phyloP scores from a whole-genome alignment of 2,329 filamentous ascomycete genomes.

The Alternaria sp. region DNA sequence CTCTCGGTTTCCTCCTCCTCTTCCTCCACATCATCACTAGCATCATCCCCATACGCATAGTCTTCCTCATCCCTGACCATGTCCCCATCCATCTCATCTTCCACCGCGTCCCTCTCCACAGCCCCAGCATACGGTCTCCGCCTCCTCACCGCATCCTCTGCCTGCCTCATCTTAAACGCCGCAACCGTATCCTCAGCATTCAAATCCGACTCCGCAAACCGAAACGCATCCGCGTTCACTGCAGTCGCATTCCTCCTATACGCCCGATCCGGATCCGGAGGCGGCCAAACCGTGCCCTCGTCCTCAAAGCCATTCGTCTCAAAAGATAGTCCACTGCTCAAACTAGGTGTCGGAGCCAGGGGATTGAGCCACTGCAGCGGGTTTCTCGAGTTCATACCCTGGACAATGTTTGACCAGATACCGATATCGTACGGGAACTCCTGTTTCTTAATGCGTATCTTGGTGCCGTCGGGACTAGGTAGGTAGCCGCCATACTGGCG shows the following conservation, averaged over 20 bases:
- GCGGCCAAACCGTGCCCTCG: slow-evolving; percentile 52
- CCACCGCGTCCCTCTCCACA: slow-evolving; percentile 32
- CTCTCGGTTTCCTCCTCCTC: slow-evolving; percentile 19
- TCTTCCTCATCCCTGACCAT: slow-evolving; percentile 17
- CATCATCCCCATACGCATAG: slow-evolving; percentile 32
- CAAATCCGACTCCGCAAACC: slow-evolving; percentile 45
- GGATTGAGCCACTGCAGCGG: slow-evolving; percentile 73
- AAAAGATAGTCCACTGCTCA: slow-evolving; percentile 64
- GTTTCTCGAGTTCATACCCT: slow-evolving; percentile 74
- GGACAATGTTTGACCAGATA: slow-evolving; percentile 73
- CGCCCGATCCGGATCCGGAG: slow-evolving; percentile 57
- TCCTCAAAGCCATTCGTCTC: slow-evolving; percentile 79
- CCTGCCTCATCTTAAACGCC: slow-evolving; percentile 62
- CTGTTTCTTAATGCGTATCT: slow-evolving; percentile 64
- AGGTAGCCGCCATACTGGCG: slow-evolving; percentile 62
- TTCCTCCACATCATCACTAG: slow-evolving; percentile 14
- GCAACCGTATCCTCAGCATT: slow-evolving; percentile 54
- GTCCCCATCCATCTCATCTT: background rate
- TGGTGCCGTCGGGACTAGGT: slow-evolving; percentile 61
- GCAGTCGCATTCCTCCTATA: slow-evolving; percentile 20
- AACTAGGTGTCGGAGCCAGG: slow-evolving; percentile 60
- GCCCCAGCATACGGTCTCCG: slow-evolving; percentile 53
- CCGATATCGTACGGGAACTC: slow-evolving; percentile 86
- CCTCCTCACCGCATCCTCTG: slow-evolving; percentile 55
- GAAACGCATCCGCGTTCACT: slow-evolving; percentile 44